These are phyloP conservation scores for Trichophyton rubrum DNA, from an alignment of 2,329 filamentous ascomycete genomes.

Conservation along the genomic window DNA sequence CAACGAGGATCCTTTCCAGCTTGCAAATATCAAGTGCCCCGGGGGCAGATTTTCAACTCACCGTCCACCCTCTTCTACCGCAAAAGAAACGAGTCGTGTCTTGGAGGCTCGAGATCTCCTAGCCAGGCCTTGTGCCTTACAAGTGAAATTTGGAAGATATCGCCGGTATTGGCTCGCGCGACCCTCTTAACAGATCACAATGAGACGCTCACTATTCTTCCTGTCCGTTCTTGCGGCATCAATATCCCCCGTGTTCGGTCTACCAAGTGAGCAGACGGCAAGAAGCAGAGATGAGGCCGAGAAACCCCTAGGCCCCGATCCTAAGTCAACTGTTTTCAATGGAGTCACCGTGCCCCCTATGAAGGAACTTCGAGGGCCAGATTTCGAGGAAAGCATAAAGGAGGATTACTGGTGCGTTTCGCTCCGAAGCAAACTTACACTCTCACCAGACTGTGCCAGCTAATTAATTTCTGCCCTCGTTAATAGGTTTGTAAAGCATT, in stretches of 20 bases:
- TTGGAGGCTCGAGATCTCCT: not conserved
- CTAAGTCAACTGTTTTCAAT: constrained; percentile 37
- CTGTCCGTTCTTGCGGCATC: constrained; percentile 7
- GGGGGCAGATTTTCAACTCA: not conserved
- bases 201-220: constrained; percentile 7
- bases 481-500: constrained; percentile 41
- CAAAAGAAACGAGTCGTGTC: not conserved
- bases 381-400: constrained; percentile 37
- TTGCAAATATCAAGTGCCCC: not conserved
- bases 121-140: not conserved
- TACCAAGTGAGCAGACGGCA: constrained; percentile 14
- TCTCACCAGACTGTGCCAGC: not conserved
- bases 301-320: constrained; percentile 12
- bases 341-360: constrained; percentile 40
- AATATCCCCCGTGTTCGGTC: constrained; percentile 7
- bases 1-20: not conserved
- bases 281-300: constrained; percentile 19
- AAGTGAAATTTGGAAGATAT: not conserved
- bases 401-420: constrained; percentile 39
- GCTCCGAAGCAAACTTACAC: not conserved
- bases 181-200: constrained; percentile 5
- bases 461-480: constrained; percentile 6
- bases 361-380: constrained; percentile 36
- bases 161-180: constrained; percentile 7
- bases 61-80: not conserved